These are phyloP conservation scores for Erodium trifolium DNA, from an alignment of 441 rosid genomes.

Conservation along the genomic window DNA sequence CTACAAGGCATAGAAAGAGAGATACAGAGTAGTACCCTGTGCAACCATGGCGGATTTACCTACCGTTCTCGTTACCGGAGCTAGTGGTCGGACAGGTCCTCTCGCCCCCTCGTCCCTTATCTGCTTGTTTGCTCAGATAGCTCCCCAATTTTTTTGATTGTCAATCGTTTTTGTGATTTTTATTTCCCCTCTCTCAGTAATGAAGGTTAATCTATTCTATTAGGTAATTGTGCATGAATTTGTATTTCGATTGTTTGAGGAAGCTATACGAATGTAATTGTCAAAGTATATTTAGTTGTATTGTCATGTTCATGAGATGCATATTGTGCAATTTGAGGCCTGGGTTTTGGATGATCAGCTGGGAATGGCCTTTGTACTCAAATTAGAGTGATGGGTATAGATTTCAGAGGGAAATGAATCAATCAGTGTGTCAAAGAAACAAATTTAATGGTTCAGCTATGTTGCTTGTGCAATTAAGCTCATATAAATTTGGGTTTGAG, in stretches of 20 bases:
- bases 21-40: background rate
- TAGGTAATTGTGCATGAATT: constrained; percentile 5
- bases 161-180: background rate
- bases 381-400: background rate
- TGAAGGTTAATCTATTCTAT: background rate
- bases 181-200: background rate
- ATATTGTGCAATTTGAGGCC: background rate
- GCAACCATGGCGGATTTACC: background rate
- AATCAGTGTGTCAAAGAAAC: background rate
- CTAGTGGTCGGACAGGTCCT: constrained; percentile 6
- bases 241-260: background rate
- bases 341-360: constrained; percentile 1
- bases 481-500: background rate
- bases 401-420: background rate
- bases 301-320: background rate
- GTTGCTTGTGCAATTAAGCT: background rate
- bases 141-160: background rate
- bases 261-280: background rate
- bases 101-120: background rate
- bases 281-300: background rate
- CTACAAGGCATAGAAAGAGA: background rate
- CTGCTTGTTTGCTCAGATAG: background rate
- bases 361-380: background rate
- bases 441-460: background rate
- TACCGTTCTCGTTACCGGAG: constrained; percentile 5